Conservation (phyloP, 352 stramenopile genomes). For the Pythium vanterpoolii region DNA sequence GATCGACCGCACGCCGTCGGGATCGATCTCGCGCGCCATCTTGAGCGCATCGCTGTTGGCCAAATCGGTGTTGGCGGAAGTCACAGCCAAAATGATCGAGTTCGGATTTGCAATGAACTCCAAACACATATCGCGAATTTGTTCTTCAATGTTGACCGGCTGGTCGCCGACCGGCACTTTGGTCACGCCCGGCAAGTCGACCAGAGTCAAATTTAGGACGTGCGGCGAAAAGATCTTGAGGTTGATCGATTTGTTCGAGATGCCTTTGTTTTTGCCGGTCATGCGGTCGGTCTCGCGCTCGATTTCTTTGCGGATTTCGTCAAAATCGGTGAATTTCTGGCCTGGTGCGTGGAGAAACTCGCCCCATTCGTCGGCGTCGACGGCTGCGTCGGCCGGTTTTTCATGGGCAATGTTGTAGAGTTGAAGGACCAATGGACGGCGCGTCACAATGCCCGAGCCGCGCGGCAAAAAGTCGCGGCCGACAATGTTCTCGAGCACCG, state of each 20-base stretch:
- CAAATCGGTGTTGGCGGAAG: conserved; percentile 98
- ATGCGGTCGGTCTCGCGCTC: conserved; percentile 96
- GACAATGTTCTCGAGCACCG: conserved; percentile 95
- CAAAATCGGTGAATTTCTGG: conserved; percentile 96
- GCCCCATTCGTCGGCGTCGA: conserved; percentile 88
- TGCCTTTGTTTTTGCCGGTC: conserved; percentile 96
- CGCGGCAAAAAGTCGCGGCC: conserved; percentile 95
- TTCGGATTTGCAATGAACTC: conserved; percentile 99
- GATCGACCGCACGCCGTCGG: conserved; percentile 95
- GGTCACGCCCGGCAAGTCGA: conserved; percentile 99
- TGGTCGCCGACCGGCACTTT: conserved; percentile 98
- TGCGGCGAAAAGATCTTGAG: conserved; percentile 98
- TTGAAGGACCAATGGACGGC: conserved; percentile 97
- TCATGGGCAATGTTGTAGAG: conserved; percentile 90
- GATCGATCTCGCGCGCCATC: conserved; percentile 93
- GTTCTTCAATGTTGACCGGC: conserved; percentile 98
- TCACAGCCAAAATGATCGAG: conserved; percentile 99
- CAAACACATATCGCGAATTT: conserved; percentile 99
- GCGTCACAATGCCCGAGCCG: conserved; percentile 98
- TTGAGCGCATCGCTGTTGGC: conserved; percentile 99
- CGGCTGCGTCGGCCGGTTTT: conserved; percentile 8
- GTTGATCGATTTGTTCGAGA: conserved; percentile 98
- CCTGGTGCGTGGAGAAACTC: conserved; percentile 98
- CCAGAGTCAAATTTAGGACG: conserved; percentile 98
- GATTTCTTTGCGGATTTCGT: conserved; percentile 97